These are phyloP conservation scores for Pisolithus tinctorius DNA, from an alignment of 768 basidiomycete genomes.

Conservation along the genomic window DNA sequence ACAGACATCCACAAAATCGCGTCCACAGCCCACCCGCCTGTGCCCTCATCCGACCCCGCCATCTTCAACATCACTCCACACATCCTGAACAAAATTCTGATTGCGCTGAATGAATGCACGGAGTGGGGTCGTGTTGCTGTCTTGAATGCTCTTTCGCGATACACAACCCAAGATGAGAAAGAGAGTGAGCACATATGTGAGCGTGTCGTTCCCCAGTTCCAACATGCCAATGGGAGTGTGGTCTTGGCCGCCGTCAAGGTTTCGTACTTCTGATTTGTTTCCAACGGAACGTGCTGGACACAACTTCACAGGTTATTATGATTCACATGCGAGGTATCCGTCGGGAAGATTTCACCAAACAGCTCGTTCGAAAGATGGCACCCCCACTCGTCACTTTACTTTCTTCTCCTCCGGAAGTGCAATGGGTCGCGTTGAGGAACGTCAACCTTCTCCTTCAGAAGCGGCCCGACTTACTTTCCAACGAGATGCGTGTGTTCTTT, in stretches of 20 bases:
- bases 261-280: conserved; percentile 4
- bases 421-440: conserved; percentile 96
- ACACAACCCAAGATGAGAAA: conserved; percentile 78
- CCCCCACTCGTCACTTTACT: conserved; percentile 93
- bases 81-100: conserved; percentile 82
- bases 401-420: conserved; percentile 94
- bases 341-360: conserved; percentile 77
- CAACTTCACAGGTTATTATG: conserved; percentile 74
- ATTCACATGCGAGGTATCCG: conserved; percentile 85
- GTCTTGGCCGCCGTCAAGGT: conserved; percentile 97
- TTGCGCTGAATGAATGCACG: conserved; percentile 95
- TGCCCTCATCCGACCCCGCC: conserved; percentile 52
- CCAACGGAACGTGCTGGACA: not conserved
- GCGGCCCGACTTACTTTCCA: conserved; percentile 80
- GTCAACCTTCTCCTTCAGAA: conserved; percentile 96
- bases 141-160: conserved; percentile 78
- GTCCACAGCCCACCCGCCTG: conserved; percentile 41
- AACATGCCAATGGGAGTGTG: conserved; percentile 93
- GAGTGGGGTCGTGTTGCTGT: conserved; percentile 99
- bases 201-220: conserved; percentile 96
- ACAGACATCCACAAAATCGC: conserved; percentile 85
- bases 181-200: conserved; percentile 99
- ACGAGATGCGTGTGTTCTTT: conserved; percentile 99
- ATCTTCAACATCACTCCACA: conserved; percentile 78
- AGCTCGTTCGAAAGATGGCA: conserved; percentile 93